Base-by-base conservation (phyloP, 1,284 basidiomycete species). In the Austropuccinia psidii region DNA sequence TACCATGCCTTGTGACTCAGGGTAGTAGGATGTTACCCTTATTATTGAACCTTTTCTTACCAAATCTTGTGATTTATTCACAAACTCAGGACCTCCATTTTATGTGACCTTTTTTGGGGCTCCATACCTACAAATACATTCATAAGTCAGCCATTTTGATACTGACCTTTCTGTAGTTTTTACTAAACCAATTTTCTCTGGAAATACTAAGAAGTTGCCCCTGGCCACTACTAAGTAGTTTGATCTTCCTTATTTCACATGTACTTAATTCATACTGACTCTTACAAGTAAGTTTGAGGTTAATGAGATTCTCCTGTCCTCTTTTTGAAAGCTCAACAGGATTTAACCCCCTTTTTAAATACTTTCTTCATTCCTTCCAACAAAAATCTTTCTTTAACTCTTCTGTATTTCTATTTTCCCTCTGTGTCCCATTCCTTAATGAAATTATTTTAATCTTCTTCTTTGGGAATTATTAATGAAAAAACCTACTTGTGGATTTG, bases 401-500 rank as follows among this genome's bases (percentile, higher is more conserved):
- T n/a, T n/a, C n/a, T 24, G 13, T 17, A 13, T 11, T 13, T 9
- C 57, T 37, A 35, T 24, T 9, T 35, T n/a, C 2, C 57, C 57
- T 60, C 31, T 60, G 39, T 60, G 57, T 4, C 57, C 57, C n/a
- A 60, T n/a, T 13, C 39, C 35, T 60, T 60, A 29, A 60, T 60
- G 57, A 17, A 60, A 24, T n/a, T n/a, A n/a, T n/a, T n/a, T n/a
- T n/a, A n/a, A n/a, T n/a, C n/a, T n/a, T n/a, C n/a, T n/a, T n/a
- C n/a, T n/a, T n/a, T n/a, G n/a, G n/a, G n/a, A n/a, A n/a, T n/a
- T n/a, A n/a, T n/a, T n/a, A n/a, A n/a, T n/a, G n/a, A n/a, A n/a
- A n/a, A n/a, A n/a, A n/a, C n/a, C n/a, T n/a, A n/a, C n/a, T n/a
- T n/a, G n/a, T n/a, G n/a, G n/a, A n/a, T n/a, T n/a, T n/a, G n/a